phyloP scores from a whole-genome alignment of 345 rosid species.

The Eucalyptus grandis region DNA sequence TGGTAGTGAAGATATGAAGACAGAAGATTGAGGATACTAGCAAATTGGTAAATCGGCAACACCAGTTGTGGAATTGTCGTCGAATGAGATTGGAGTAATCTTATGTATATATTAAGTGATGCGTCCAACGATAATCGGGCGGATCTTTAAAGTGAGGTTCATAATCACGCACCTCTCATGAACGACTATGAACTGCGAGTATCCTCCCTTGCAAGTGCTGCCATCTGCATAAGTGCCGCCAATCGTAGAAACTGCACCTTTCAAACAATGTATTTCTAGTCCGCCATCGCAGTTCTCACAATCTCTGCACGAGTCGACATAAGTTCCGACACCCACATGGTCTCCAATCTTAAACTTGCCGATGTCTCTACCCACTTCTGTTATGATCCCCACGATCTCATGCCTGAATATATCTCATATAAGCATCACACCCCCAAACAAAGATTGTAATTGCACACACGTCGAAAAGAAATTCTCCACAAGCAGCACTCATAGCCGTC shows the following conservation, averaged over 20 bases:
- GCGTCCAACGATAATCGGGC: not conserved
- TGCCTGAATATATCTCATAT: not conserved
- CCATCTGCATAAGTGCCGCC: conserved; percentile 25
- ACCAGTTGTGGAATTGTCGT: not conserved
- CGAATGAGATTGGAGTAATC: not conserved
- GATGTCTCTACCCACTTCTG: not conserved
- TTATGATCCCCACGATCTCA: not conserved
- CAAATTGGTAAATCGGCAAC: not conserved
- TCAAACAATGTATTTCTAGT: conserved; percentile 10
- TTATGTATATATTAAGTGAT: not conserved
- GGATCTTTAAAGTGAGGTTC: not conserved
- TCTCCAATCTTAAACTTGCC: not conserved
- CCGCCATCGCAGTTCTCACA: conserved; percentile 16
- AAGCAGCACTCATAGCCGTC: not conserved
- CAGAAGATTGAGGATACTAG: not conserved
- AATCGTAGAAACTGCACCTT: conserved; percentile 5
- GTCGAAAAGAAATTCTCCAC: not conserved
- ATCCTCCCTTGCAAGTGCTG: conserved; percentile 25
- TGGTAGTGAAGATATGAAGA: not conserved
- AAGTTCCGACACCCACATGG: conserved; percentile 1
- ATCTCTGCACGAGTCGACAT: conserved; percentile 2
- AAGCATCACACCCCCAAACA: not conserved
- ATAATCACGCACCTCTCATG: conserved; percentile 3
- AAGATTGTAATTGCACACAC: not conserved
- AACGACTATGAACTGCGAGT: conserved; percentile 19